These are phyloP conservation scores for Aspergillus carbonarius DNA, from an alignment of 2,329 filamentous ascomycete species.

Conservation along the genomic window DNA sequence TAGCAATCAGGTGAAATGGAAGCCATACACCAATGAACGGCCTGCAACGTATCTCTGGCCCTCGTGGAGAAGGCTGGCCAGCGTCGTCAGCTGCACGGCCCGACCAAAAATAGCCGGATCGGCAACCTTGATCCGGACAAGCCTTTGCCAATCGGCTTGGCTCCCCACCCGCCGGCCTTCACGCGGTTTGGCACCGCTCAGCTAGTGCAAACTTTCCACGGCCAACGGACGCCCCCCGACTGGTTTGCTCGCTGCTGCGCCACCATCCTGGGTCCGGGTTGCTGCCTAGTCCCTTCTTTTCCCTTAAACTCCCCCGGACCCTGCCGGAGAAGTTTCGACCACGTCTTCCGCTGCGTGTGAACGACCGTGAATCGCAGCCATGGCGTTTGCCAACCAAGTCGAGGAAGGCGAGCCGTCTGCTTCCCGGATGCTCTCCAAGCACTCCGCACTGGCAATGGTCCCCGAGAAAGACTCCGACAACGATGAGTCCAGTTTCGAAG, in stretches of 20 bases:
- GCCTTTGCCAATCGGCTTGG: background rate
- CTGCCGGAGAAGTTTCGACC: background rate
- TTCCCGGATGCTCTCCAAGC: background rate
- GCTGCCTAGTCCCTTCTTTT: background rate
- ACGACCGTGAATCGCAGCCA: background rate
- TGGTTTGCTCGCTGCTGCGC: background rate
- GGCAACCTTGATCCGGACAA: background rate
- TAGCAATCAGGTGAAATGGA: too few species aligned
- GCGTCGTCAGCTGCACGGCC: background rate
- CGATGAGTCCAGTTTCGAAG: background rate
- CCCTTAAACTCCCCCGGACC: background rate
- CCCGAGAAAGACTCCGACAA: background rate
- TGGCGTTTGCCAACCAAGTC: background rate
- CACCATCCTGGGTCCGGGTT: background rate
- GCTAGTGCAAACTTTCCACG: background rate
- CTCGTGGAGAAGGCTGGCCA: too few species aligned
- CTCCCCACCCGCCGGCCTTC: background rate
- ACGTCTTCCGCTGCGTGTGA: background rate
- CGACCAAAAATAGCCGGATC: background rate
- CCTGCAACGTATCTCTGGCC: too few species aligned
- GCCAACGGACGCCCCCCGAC: background rate
- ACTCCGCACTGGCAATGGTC: background rate
- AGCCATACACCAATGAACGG: too few species aligned
- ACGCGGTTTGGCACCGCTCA: background rate
- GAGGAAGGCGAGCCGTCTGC: background rate